Conservation (phyloP, 2,329 filamentous ascomycete species). For the Cryphonectria parasitica region DNA sequence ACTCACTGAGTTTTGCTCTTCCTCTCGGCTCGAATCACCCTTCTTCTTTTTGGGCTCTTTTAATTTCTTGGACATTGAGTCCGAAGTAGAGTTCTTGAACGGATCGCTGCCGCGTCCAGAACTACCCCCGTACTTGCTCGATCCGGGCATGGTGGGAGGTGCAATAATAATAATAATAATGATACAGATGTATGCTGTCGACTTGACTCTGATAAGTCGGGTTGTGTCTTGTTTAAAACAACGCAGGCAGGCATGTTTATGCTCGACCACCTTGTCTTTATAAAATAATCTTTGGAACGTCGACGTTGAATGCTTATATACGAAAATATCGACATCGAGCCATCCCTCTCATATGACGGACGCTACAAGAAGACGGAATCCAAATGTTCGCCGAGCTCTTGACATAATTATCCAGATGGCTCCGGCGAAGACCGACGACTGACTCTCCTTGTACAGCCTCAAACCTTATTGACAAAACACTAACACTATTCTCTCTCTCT, state of each 20-base stretch:
- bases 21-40: slow-evolving; percentile 26
- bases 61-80: slow-evolving; percentile 28
- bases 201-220: not conserved
- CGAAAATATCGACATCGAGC: not conserved
- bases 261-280: not conserved
- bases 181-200: not conserved
- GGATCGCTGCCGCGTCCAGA: slow-evolving; percentile 25
- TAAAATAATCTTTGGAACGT: not conserved
- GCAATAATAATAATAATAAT: not conserved
- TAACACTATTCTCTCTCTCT: not conserved
- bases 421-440: not conserved
- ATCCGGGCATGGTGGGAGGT: slow-evolving; percentile 12
- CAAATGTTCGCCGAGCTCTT: not conserved
- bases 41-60: slow-evolving; percentile 28
- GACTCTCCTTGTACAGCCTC: not conserved
- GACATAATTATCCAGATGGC: not conserved
- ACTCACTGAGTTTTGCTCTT: slow-evolving; percentile 25
- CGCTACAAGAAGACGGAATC: not conserved
- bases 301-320: not conserved
- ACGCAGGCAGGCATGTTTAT: not conserved
- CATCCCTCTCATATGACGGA: not conserved
- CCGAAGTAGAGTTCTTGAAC: slow-evolving; percentile 25
- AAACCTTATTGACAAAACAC: not conserved
- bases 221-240: not conserved
- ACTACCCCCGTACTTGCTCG: slow-evolving; percentile 22